Conservation (phyloP, 352 stramenopile genomes). For the Pythium periplocum region DNA sequence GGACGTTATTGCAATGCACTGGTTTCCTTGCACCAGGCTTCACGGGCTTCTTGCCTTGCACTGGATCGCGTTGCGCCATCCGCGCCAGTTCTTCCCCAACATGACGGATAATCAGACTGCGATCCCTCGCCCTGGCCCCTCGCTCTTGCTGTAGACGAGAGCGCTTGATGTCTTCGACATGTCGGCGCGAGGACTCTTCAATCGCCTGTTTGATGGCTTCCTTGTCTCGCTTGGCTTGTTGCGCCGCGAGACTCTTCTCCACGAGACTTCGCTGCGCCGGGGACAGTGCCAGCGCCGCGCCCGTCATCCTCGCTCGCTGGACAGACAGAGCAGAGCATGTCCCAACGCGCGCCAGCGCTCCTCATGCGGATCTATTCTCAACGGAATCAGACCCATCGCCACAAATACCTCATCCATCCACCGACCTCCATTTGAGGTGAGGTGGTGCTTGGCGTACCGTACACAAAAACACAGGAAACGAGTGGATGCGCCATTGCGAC, state of each 20-base stretch:
- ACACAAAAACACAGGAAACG: no score
- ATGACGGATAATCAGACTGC: constrained; percentile 52
- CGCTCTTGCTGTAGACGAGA: constrained; percentile 17
- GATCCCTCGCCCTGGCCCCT: constrained; percentile 16
- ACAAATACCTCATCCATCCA: no score
- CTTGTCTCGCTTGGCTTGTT: constrained; percentile 31
- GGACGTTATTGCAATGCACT: no score
- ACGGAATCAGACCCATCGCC: no score
- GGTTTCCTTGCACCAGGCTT: no score
- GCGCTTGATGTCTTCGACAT: constrained; percentile 30
- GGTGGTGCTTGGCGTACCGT: no score
- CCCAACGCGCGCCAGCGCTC: not conserved
- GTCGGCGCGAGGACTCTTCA: constrained; percentile 18
- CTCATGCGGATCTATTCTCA: not conserved
- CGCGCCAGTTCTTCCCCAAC: constrained; percentile 54
- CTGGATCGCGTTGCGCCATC: constrained; percentile 27
- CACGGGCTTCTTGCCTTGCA: constrained; percentile 2
- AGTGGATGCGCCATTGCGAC: no score
- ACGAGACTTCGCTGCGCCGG: constrained; percentile 44
- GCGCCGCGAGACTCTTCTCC: constrained; percentile 43
- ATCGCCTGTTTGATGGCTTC: constrained; percentile 31
- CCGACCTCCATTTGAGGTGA: no score
- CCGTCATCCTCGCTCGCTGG: not conserved
- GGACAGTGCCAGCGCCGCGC: constrained; percentile 30
- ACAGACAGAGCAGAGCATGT: no score